Conservation (phyloP, 352 stramenopile genomes). For the Phytophthora pini region DNA sequence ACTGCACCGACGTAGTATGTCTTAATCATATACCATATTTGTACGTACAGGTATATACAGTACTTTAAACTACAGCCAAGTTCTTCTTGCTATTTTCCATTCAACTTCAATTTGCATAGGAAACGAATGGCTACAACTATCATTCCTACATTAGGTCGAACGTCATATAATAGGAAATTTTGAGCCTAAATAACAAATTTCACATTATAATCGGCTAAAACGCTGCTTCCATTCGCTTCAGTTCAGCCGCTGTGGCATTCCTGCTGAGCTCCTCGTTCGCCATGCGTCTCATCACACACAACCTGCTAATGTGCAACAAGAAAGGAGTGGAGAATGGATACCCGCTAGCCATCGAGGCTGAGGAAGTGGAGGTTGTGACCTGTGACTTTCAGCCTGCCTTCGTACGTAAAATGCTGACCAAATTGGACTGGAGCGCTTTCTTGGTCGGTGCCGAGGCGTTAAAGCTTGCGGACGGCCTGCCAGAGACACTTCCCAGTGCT, state of each 20-base stretch:
- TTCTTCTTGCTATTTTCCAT: slow-evolving; percentile 1
- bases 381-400: slow-evolving; percentile 88
- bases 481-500: slow-evolving; percentile 51
- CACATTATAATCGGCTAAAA: slow-evolving; percentile 3
- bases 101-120: slow-evolving; percentile 14
- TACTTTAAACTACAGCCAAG: slow-evolving; percentile 9
- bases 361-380: slow-evolving; percentile 80
- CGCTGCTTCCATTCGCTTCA: slow-evolving; percentile 6
- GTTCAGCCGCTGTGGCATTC: background rate
- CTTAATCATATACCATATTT: slow-evolving; percentile 33
- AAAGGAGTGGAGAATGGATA: slow-evolving; percentile 94
- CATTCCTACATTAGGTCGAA: too few relatives aligned
- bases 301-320: slow-evolving; percentile 94
- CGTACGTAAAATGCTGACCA: slow-evolving; percentile 90
- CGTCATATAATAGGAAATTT: too few relatives aligned
- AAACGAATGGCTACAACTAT: slow-evolving; percentile 7
- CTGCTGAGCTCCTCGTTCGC: slow-evolving; percentile 8
- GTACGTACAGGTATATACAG: slow-evolving; percentile 3
- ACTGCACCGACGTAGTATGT: slow-evolving; percentile 24
- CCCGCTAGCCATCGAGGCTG: slow-evolving; percentile 89
- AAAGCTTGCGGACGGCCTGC: slow-evolving; percentile 72
- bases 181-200: background rate
- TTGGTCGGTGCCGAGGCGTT: slow-evolving; percentile 79
- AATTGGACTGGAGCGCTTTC: slow-evolving; percentile 91
- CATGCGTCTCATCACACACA: slow-evolving; percentile 95